Evolutionary conservation across 2,329 filamentous ascomycete species (phyloP).

Genomic region (Setomelanomma holmii): DNA sequence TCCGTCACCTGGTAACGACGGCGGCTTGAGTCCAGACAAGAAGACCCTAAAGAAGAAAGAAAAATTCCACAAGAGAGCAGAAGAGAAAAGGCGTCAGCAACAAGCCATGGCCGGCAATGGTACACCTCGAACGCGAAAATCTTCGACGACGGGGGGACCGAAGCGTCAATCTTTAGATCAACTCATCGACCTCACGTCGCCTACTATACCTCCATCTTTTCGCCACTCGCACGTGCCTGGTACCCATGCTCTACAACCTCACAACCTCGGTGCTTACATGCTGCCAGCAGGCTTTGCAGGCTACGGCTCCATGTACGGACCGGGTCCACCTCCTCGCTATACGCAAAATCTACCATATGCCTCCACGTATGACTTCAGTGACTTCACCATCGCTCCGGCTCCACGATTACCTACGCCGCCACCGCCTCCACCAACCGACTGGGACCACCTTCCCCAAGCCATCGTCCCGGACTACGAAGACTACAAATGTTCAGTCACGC

Average conservation of each 20-base stretch:
- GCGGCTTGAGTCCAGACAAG: neutral
- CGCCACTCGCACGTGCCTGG: neutral
- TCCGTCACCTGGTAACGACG: constrained; percentile 3
- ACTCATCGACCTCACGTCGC: neutral
- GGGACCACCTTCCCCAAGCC: constrained; percentile 11
- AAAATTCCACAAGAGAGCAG: constrained; percentile 4
- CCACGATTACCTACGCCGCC: neutral
- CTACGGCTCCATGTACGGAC: neutral
- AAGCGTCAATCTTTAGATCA: neutral
- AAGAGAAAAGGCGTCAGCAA: constrained; percentile 1
- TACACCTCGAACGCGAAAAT: neutral
- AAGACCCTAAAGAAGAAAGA: constrained; percentile 5
- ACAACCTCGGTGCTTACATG: neutral
- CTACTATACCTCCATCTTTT: constrained; percentile 1
- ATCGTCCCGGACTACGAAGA: constrained; percentile 27
- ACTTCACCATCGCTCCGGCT: too few relatives aligned
- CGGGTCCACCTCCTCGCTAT: too few relatives aligned
- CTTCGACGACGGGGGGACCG: neutral
- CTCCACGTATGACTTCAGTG: too few relatives aligned
- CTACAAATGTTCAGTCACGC: constrained; percentile 32
- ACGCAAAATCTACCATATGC: too few relatives aligned
- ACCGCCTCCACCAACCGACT: neutral
- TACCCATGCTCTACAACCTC: neutral
- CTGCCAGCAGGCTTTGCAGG: neutral
- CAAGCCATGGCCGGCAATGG: constrained; percentile 1